phyloP scores from a whole-genome alignment of 768 basidiomycete genomes.

The Fistulinella prunicolor region DNA sequence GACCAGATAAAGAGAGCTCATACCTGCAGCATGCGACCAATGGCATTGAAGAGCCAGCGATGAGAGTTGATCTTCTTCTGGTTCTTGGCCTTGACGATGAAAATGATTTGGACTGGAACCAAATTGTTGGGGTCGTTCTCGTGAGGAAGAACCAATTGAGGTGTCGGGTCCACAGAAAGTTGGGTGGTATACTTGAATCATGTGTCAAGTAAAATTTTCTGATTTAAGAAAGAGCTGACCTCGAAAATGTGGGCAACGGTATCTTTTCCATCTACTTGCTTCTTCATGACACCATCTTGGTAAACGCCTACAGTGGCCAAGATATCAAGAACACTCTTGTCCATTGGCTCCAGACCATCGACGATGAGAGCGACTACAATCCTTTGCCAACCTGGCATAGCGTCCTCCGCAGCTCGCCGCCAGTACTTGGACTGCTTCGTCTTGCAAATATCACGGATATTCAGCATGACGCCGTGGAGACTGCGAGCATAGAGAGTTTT shows the following conservation, averaged over 20 bases:
- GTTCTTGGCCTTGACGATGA: slow-evolving; percentile 91
- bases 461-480: slow-evolving; percentile 94
- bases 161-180: slow-evolving; percentile 87
- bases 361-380: slow-evolving; percentile 89
- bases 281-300: slow-evolving; percentile 95
- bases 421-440: slow-evolving; percentile 94
- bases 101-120: slow-evolving; percentile 89
- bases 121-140: slow-evolving; percentile 90
- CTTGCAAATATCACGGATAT: slow-evolving; percentile 96
- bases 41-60: slow-evolving; percentile 94
- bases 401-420: slow-evolving; percentile 79
- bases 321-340: slow-evolving; percentile 89
- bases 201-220: slow-evolving; percentile 5
- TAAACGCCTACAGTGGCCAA: slow-evolving; percentile 90
- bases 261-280: slow-evolving; percentile 83
- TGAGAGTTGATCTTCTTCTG: slow-evolving; percentile 96
- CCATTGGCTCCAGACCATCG: slow-evolving; percentile 92
- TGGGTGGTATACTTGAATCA: slow-evolving; percentile 85
- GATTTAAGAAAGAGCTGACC: slow-evolving; percentile 39
- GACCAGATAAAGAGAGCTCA: background rate
- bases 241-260: slow-evolving; percentile 95
- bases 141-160: slow-evolving; percentile 88
- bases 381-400: slow-evolving; percentile 84
- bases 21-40: slow-evolving; percentile 77
- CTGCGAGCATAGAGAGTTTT: slow-evolving; percentile 90